Evolutionary conservation across 257 asterid species (phyloP).

Genomic region (Nicotiana noctiflora): DNA sequence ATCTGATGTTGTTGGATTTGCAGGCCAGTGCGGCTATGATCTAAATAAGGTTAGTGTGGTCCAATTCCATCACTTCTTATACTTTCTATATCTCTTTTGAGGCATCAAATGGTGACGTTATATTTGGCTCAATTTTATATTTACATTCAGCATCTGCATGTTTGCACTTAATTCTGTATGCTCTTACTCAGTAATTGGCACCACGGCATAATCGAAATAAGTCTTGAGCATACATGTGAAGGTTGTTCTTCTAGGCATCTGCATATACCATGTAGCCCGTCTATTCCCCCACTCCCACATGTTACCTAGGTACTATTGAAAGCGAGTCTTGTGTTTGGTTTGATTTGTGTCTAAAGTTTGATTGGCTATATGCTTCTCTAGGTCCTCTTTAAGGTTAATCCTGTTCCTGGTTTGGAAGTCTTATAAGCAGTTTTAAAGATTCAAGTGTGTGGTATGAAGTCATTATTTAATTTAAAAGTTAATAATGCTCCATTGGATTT

Average conservation of each 20-base stretch:
- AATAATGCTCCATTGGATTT: constrained; percentile 1
- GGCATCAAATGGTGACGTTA: neutral
- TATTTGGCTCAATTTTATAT: neutral
- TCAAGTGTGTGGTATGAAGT: neutral
- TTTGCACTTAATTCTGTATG: neutral
- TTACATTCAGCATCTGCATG: neutral
- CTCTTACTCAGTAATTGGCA: neutral
- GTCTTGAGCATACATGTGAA: neutral
- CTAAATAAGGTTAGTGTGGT: constrained; percentile 46
- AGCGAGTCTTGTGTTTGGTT: neutral
- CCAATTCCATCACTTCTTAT: neutral
- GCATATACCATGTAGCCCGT: neutral
- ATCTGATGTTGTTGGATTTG: constrained; percentile 25
- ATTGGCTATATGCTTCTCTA: neutral
- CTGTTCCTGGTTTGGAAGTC: neutral
- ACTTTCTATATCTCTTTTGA: neutral
- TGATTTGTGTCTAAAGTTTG: neutral
- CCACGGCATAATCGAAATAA: neutral
- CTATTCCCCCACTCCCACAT: neutral
- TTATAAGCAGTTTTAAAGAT: neutral
- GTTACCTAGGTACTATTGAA: neutral
- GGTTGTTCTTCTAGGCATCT: neutral
- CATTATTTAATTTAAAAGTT: neutral
- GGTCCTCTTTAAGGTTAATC: constrained; percentile 3
- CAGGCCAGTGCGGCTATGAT: constrained; percentile 89